A percentile compares a stretch with the other conserved stretches of the same genome.
Conservation (phyloP, 805 yeast genomes). For the Brettanomyces custersianus region DNA sequence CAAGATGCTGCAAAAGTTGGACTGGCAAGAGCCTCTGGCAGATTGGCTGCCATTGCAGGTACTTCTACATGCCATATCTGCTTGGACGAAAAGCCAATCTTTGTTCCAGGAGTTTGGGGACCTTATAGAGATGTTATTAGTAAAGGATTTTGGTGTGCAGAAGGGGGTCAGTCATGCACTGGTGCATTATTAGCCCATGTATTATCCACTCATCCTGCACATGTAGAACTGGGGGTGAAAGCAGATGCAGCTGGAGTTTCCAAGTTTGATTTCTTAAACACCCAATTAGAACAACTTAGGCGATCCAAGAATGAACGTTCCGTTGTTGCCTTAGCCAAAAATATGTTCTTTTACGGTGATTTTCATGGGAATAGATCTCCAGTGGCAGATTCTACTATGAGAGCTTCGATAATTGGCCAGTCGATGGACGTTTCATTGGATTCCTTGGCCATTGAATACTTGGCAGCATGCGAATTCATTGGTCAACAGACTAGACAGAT, state of each 20-base stretch:
- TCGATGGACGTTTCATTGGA: constrained; percentile 84
- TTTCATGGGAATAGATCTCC: constrained; percentile 96
- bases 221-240: constrained; percentile 54
- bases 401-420: constrained; percentile 86
- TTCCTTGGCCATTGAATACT: constrained; percentile 75
- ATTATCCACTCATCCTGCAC: constrained; percentile 82
- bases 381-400: constrained; percentile 91
- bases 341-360: constrained; percentile 91
- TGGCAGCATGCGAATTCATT: constrained; percentile 94
- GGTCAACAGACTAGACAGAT: constrained; percentile 97
- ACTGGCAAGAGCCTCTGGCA: constrained; percentile 60
- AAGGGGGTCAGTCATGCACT: constrained; percentile 98
- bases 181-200: constrained; percentile 91
- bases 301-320: constrained; percentile 52
- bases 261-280: constrained; percentile 76
- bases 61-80: constrained; percentile 96
- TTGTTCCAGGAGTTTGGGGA: constrained; percentile 98
- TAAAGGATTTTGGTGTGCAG: constrained; percentile 90
- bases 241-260: constrained; percentile 65
- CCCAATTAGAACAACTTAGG: constrained; percentile 59
- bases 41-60: constrained; percentile 97
- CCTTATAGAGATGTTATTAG: constrained; percentile 92
- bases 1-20: constrained; percentile 37
- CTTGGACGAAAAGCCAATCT: constrained; percentile 73
- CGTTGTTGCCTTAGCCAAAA: constrained; percentile 72